Base-by-base conservation (phyloP, 768 basidiomycete species). In the Obba rivulosa region DNA sequence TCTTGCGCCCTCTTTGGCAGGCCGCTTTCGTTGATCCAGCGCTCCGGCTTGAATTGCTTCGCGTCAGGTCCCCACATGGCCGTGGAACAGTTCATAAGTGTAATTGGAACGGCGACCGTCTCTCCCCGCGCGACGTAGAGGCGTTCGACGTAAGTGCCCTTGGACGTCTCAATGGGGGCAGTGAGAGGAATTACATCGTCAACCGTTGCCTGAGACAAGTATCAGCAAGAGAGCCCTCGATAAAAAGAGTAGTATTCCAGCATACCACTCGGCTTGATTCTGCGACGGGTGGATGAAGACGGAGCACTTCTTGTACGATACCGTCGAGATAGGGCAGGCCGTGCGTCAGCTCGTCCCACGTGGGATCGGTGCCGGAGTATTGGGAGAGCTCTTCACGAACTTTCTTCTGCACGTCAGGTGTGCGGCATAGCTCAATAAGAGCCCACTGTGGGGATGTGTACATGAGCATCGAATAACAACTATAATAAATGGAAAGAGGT, bases 251-350 rank as follows among this genome's bases (percentile, higher is more conserved):
- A 25, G 17, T n/a, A 23, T n/a, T 4, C 25, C 8, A 58, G n/a
- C 68, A 21, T 59, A 77, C 75, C 11, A 72, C 59, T 39, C 75
- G 68, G 3, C 56, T 65, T 1, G 62, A 62, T 16, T 68, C 63
- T 0, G 52, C 41, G 16, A 74, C 44, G 3, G 74, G 68, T 17
- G 77, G 64, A 51, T 79, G 73, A 3, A 76, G 18, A 5, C 76
- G 66, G 11, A 79, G 65, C 0, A 62, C 63, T 55, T 78, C 78
- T 36, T 71, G 71, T 1, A 72, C 69, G 3, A 77, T 66, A 0
- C 76, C 74, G 53, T 81, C 79, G 4, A 83, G 74, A 56, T 77
- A 81, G 0, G 79, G 80, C 5, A 84, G 61, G 13, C 34, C 66
- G 9, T 69, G 70, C 2, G 64, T 68, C 4, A 83, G 68, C 48